Percentiles rank a stretch among this genome's conserved stretches.
These are phyloP conservation scores for Vigna angularis DNA, from an alignment of 306 rosid genomes.

Conservation along the genomic window DNA sequence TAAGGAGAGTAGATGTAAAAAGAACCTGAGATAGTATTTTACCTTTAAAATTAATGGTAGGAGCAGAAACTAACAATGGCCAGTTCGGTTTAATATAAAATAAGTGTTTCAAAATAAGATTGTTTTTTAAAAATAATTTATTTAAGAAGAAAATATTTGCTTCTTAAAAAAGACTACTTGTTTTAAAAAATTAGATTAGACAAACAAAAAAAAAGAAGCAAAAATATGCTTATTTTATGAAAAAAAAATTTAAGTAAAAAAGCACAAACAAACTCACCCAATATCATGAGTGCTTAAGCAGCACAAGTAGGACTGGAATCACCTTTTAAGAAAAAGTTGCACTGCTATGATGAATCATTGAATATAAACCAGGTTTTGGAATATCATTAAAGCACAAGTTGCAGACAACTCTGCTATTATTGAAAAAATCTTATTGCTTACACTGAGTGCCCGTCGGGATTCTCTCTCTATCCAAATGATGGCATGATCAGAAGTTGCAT, in stretches of 20 bases:
- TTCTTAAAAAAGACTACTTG: no score
- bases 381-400: constrained; percentile 4
- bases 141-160: no score
- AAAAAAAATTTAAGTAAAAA: no score
- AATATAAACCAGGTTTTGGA: constrained; percentile 21
- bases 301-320: neutral
- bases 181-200: no score
- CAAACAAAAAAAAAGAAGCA: no score
- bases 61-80: neutral
- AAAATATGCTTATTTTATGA: no score
- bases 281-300: neutral
- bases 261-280: neutral
- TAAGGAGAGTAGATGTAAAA: neutral
- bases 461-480: constrained; percentile 94
- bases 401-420: constrained; percentile 22
- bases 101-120: no score
- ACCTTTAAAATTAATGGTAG: neutral
- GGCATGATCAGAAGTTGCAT: constrained; percentile 84
- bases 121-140: no score
- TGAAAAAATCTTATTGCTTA: constrained; percentile 53
- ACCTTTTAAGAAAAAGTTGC: neutral
- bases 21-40: neutral
- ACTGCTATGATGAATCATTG: constrained; percentile 9
- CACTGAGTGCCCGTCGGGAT: constrained; percentile 78
- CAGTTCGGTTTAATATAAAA: no score